Evolutionary conservation across 2,329 filamentous ascomycete genomes (phyloP).

Genomic region (Fusarium sp.): DNA sequence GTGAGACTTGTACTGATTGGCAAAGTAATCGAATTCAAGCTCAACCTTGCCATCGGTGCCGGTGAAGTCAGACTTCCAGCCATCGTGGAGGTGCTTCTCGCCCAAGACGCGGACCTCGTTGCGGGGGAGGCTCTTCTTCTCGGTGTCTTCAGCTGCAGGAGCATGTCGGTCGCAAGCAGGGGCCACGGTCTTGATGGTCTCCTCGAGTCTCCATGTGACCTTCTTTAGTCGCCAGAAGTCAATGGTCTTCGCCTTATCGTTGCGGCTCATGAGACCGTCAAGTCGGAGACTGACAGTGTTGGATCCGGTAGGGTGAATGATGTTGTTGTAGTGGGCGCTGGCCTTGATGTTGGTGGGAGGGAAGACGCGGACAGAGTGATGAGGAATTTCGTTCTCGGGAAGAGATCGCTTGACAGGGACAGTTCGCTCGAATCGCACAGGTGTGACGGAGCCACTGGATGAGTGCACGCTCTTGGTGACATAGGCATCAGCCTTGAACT

Average conservation of each 20-base stretch:
- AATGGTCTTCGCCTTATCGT: slow-evolving; percentile 75
- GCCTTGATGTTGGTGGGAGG: slow-evolving; percentile 94
- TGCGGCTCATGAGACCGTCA: slow-evolving; percentile 81
- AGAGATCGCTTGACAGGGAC: slow-evolving; percentile 84
- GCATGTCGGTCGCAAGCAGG: slow-evolving; percentile 82
- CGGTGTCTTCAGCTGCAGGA: slow-evolving; percentile 48
- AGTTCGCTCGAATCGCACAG: slow-evolving; percentile 70
- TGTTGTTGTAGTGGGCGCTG: slow-evolving; percentile 80
- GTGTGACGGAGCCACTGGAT: slow-evolving; percentile 50
- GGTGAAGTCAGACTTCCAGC: slow-evolving; percentile 83
- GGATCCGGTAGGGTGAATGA: slow-evolving; percentile 86
- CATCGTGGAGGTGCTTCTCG: slow-evolving; percentile 80
- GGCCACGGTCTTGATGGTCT: slow-evolving; percentile 81
- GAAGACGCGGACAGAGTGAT: slow-evolving; percentile 92
- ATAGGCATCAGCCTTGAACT: slow-evolving; percentile 74
- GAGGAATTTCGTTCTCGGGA: slow-evolving; percentile 76
- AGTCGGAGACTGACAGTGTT: slow-evolving; percentile 84
- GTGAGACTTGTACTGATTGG: slow-evolving; percentile 51
- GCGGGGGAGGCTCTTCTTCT: slow-evolving; percentile 74
- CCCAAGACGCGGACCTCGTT: slow-evolving; percentile 81
- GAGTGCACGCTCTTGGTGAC: slow-evolving; percentile 64
- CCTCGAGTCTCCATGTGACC: slow-evolving; percentile 91
- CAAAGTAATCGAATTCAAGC: slow-evolving; percentile 77
- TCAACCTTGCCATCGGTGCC: slow-evolving; percentile 69
- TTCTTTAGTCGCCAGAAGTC: slow-evolving; percentile 89